Conservation (phyloP, 495 filamentous ascomycete species). For the Viridothelium virens region DNA sequence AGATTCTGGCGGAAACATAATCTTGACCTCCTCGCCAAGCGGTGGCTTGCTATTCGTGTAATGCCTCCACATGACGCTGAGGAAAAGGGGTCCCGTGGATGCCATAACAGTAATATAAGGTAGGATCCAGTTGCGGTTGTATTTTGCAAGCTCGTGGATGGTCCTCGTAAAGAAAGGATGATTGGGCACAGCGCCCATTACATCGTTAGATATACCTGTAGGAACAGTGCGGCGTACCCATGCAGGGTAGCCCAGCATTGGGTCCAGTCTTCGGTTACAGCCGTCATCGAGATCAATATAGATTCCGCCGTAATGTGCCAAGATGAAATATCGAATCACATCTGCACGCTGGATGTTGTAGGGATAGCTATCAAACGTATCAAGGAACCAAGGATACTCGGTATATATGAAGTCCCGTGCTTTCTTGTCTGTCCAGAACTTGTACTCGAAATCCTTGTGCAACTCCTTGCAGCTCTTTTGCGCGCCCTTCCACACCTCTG, state of each 20-base stretch:
- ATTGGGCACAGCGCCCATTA: constrained; percentile 69
- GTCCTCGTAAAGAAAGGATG: constrained; percentile 76
- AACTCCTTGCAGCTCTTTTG: constrained; percentile 68
- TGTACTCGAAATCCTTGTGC: constrained; percentile 41
- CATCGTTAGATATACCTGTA: constrained; percentile 84
- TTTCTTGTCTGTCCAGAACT: constrained; percentile 80
- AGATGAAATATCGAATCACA: constrained; percentile 80
- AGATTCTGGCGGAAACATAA: constrained; percentile 62
- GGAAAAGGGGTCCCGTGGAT: constrained; percentile 74
- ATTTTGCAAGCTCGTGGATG: constrained; percentile 60
- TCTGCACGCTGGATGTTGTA: constrained; percentile 83
- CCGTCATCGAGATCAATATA: constrained; percentile 89
- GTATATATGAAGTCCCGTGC: constrained; percentile 65
- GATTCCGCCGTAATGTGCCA: constrained; percentile 73
- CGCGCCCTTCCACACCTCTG: constrained; percentile 61
- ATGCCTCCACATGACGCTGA: constrained; percentile 66
- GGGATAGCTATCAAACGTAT: constrained; percentile 71
- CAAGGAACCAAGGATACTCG: constrained; percentile 71
- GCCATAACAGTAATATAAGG: constrained; percentile 90
- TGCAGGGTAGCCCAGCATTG: constrained; percentile 69
- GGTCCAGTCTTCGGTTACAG: constrained; percentile 73
- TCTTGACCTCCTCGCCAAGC: constrained; percentile 28
- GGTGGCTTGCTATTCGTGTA: constrained; percentile 25
- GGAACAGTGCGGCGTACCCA: constrained; percentile 76
- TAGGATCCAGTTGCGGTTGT: constrained; percentile 67